These are phyloP conservation scores for Thalassia testudinum DNA, from an alignment of 116 monocot genomes.

Conservation along the genomic window DNA sequence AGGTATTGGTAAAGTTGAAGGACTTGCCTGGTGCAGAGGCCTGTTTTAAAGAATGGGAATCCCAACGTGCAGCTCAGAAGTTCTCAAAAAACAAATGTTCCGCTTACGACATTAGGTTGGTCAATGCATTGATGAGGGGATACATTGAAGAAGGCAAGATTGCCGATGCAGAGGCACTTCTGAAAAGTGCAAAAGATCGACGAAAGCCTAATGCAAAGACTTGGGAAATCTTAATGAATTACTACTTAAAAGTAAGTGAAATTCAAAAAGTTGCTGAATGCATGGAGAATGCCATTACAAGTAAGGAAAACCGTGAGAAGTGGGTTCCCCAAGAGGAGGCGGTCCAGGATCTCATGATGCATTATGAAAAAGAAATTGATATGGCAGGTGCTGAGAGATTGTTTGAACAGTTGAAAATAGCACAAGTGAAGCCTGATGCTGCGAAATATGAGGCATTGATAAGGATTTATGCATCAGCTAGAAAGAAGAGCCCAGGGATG, in stretches of 20 bases:
- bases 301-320: conserved; percentile 34
- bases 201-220: conserved; percentile 78
- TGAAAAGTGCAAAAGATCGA: conserved; percentile 35
- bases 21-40: conserved; percentile 77
- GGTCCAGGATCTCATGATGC: conserved; percentile 31
- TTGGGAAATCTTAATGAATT: conserved; percentile 89
- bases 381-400: conserved; percentile 53
- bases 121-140: conserved; percentile 53
- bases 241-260: conserved; percentile 48
- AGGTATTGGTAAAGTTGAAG: conserved; percentile 73
- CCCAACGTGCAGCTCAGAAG: no score
- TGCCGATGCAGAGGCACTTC: conserved; percentile 42
- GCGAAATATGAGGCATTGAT: conserved; percentile 54
- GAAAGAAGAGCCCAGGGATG: conserved; percentile 54
- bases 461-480: conserved; percentile 48
- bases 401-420: conserved; percentile 40
- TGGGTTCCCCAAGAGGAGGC: conserved; percentile 52
- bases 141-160: conserved; percentile 59
- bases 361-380: conserved; percentile 55
- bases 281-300: conserved; percentile 51
- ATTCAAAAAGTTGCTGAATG: conserved; percentile 44
- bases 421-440: conserved; percentile 17
- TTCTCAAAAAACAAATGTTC: no score
- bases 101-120: conserved; percentile 66
- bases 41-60: conserved; percentile 92